Evolutionary conservation across 164 flowering plant species (phyloP), one percentile per base, ranked within the genome.

Genomic region (Pachysandra terminalis): DNA sequence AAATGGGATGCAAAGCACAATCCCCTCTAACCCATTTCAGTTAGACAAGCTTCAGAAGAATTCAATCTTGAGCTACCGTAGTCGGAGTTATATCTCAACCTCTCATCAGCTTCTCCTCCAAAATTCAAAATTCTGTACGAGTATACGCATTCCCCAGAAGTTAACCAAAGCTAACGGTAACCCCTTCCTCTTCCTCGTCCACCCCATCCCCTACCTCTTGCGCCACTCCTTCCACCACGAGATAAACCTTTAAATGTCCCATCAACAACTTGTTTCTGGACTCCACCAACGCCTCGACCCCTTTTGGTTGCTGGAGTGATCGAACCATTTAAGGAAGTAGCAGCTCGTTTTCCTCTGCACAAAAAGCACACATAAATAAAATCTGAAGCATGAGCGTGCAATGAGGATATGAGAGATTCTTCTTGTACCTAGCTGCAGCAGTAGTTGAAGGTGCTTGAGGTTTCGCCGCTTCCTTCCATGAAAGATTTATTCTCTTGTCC

Each of bases 381-480:
- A 21, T 21, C n/a, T 41, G 40, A 32, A 27, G 19, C n/a, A 0
- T 26, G 52, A 28, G 16, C 40, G 35, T 52, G 60, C 61, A 32
- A 68, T 13, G 23, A 53, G 37, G 22, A 56, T 19, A 41, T 49
- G 45, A 57, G n/a, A 21, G 48, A 51, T 59, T 17, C 60, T 17
- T 12, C 15, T 48, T 82, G 19, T 85, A 90, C 97, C 97, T 91
- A 52, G 83, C 63, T 3, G 80, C 67, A 67, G 78, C 65, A 35
- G 84, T 37, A 7, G 85, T 59, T 48, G 91, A 69, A 56, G 86
- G 68, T 5, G 66, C 66, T 41, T 79, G 28, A 59, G 87, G 75
- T 71, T 89, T 91, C 59, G 57, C 73, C 17, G 82, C 84, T 76
- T 91, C 98, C 77, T 94, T 94, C 97, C 98, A 94, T 61, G 98